Evolutionary conservation across 2,329 filamentous ascomycete genomes (phyloP).

Genomic region (Dactylellina parvicollis): DNA sequence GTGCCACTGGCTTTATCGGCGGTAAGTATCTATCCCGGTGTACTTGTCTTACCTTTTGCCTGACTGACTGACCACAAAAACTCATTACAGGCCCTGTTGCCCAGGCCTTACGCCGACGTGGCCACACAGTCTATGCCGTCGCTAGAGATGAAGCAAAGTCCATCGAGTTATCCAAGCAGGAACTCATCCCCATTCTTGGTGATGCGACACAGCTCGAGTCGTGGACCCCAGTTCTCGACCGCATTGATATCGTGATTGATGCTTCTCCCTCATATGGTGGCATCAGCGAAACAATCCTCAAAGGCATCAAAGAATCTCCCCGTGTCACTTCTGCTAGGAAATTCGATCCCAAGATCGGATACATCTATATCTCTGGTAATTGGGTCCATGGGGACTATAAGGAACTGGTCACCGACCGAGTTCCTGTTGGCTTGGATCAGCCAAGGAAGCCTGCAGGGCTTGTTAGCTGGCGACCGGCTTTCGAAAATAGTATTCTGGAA

Average conservation of each 20-base stretch:
- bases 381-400: constrained; percentile 61
- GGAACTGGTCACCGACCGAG: constrained; percentile 58
- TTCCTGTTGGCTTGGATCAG: constrained; percentile 57
- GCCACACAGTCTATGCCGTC: constrained; percentile 61
- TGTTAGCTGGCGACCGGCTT: constrained; percentile 59
- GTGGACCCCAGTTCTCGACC: constrained; percentile 56
- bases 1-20: constrained; percentile 60
- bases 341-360: constrained; percentile 60
- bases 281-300: constrained; percentile 55
- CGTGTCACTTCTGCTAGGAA: constrained; percentile 52
- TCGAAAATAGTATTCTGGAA: constrained; percentile 60
- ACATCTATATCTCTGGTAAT: constrained; percentile 61
- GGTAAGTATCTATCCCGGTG: constrained; percentile 25
- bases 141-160: constrained; percentile 60
- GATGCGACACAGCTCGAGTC: constrained; percentile 54
- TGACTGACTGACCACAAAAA: not conserved
- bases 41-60: constrained; percentile 54
- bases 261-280: constrained; percentile 57
- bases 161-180: constrained; percentile 57
- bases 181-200: constrained; percentile 60
- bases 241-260: constrained; percentile 61
- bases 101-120: constrained; percentile 57
- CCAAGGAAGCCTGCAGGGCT: constrained; percentile 55
- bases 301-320: constrained; percentile 54
- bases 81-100: constrained; percentile 32